Base-by-base conservation (phyloP, 2,329 filamentous ascomycete species). In the Botrytis medusae region DNA sequence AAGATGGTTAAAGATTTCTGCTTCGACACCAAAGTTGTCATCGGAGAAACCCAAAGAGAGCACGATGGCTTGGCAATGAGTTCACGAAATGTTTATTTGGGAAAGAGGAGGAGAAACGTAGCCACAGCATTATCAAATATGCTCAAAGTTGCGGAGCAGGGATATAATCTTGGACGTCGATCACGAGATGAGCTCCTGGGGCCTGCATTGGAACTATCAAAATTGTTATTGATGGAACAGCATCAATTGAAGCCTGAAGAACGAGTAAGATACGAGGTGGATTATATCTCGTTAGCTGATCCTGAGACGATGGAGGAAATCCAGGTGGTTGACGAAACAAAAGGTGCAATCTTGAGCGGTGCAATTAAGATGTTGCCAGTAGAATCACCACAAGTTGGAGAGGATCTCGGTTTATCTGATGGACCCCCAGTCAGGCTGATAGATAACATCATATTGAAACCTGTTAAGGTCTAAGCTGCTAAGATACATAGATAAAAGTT, bases 1-100 rank as follows among this genome's bases (percentile, higher is more conserved):
- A 90, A 92, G 62, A 90, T 99, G 89, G 92, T 98, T 46, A 87
- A 90, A 77, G 96, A 99, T 82, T 95, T 99, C 77, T 90, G 94
- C 81, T 82, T 98, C 59, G 89, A 93, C 57, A 92, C 90, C 5
- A 85, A 92, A 34, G 89, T 98, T 14, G 87, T 91, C 46, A 87
- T 98, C 71, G 89, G 91, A 9, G 86, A 89, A 0, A 99, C 96
- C 0, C 85, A 89, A 73, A 87, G 96, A 69, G 95, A 97, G 32
- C 73, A 81, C 2, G 94, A 97, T 81, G 95, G 95, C 0, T 84
- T 99, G 74, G 96, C 96, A 3, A 87, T 98, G 82, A 98, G 95
- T 81, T 97, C 94, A 48, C 87, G 96, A 72, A 99, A 99, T 81
- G 93, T 97, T 12, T 98, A 98, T 81, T 89, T 99, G 5, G 96